Evolutionary conservation across 257 asterid species (phyloP).

Genomic region (Solanum sitiens): DNA sequence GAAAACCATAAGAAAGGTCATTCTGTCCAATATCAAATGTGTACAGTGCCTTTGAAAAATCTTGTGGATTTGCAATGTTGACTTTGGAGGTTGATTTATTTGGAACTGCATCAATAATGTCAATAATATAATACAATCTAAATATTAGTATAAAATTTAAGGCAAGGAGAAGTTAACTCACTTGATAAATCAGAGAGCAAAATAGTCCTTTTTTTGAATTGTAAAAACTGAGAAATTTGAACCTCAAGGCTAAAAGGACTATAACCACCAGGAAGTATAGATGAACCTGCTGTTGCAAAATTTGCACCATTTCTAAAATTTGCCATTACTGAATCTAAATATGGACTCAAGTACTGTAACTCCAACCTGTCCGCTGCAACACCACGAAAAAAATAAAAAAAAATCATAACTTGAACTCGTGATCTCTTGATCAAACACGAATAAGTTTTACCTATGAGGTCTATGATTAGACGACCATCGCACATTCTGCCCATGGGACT

Average conservation of each 20-base stretch:
- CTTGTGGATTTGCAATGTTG: slow-evolving; percentile 12
- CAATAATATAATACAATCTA: background rate
- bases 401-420: background rate
- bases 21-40: slow-evolving; percentile 44
- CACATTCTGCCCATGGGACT: slow-evolving; percentile 25
- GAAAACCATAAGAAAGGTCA: slow-evolving; percentile 25
- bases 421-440: background rate
- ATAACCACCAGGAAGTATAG: slow-evolving; percentile 25
- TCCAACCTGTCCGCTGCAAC: slow-evolving; percentile 19
- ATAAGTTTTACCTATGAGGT: slow-evolving; percentile 7
- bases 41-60: slow-evolving; percentile 23
- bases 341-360: slow-evolving; percentile 14
- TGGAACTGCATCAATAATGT: background rate
- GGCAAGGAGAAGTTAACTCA: background rate
- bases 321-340: slow-evolving; percentile 25
- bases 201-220: slow-evolving; percentile 24
- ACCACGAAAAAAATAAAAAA: background rate
- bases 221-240: slow-evolving; percentile 31
- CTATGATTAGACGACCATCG: slow-evolving; percentile 30
- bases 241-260: slow-evolving; percentile 28
- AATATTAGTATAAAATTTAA: background rate
- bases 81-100: background rate
- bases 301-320: slow-evolving; percentile 22
- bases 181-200: background rate
- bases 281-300: slow-evolving; percentile 29